Base-by-base conservation (phyloP, 495 filamentous ascomycete species). In the Penicillium longicatenatum region DNA sequence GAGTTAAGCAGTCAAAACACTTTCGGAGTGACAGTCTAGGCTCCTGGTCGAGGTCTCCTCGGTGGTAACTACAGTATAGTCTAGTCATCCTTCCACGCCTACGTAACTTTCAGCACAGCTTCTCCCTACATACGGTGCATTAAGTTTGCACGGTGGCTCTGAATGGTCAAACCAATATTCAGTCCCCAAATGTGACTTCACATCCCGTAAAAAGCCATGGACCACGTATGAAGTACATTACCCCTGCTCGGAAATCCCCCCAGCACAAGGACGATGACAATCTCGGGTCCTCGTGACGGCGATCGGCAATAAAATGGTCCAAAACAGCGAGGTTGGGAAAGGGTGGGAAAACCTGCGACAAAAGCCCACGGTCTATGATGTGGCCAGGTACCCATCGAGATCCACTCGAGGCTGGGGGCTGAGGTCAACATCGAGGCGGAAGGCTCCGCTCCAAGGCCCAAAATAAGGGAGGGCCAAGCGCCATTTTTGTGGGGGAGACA, bases 401-500 rank as follows among this genome's bases (percentile, higher is more conserved):
- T 61, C 62, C 62, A 61, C 62, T 41, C 50, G 48, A 63, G 61
- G 61, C 59, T 65, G 62, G 59, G 56, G 57, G 57, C 58, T 52
- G 52, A 51, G 41, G 30, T 49, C 9, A 19, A 26, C 35, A 12
- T 43, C 35, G 10, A 30, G 33, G 46, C 62, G 54, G 61, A 53
- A 42, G 54, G 52, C 59, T 67, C 61, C 63, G 61, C 58, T 58
- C 22, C 21, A 31, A 17, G n/a, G 20, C 51, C 55, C 58, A 42
- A 61, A 57, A 39, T 53, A 60, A 52, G 56, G 54, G 52, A 55
- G 41, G 57, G 43, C 60, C 61, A 64, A 67, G 66, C 66, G 67
- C 64, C 61, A 69, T 67, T 67, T 69, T 69, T 67, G 67, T 69
- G 67, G 64, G 67, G 67, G 64, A 66, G 41, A 39, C 35, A 35